Evolutionary conservation across 805 yeast species (phyloP).

Genomic region (Wickerhamomyces bovis): DNA sequence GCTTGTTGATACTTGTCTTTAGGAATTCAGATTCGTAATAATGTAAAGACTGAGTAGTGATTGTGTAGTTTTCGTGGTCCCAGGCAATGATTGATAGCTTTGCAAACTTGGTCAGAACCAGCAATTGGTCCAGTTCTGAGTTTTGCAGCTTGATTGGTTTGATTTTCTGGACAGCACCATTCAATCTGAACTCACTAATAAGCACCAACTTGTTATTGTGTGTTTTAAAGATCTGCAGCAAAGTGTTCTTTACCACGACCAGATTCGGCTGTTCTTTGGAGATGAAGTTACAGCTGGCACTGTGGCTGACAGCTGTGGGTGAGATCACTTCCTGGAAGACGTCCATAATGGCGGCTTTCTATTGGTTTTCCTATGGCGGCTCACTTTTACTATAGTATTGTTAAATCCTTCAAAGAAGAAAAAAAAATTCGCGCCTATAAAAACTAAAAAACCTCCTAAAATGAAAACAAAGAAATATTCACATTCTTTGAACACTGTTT

Average conservation of each 20-base stretch:
- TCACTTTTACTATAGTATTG: no score
- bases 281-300: conserved; percentile 48
- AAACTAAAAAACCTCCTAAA: not conserved
- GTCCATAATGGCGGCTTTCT: not conserved
- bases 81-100: conserved; percentile 73
- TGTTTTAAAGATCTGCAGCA: conserved; percentile 36
- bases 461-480: no score
- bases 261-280: conserved; percentile 39
- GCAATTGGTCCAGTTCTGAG: conserved; percentile 49
- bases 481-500: no score
- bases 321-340: not conserved
- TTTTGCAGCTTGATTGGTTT: conserved; percentile 39
- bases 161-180: conserved; percentile 63
- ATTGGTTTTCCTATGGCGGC: no score
- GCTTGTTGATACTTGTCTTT: conserved; percentile 38
- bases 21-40: conserved; percentile 71
- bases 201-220: conserved; percentile 25
- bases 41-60: conserved; percentile 78
- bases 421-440: not conserved
- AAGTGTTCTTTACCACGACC: conserved; percentile 62
- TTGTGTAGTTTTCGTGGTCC: conserved; percentile 45
- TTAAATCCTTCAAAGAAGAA: no score
- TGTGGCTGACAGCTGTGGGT: conserved; percentile 67
- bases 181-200: conserved; percentile 60
- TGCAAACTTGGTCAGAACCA: conserved; percentile 66